Evolutionary conservation across 129 eudicot species (phyloP).

Genomic region (Arctium lappa): DNA sequence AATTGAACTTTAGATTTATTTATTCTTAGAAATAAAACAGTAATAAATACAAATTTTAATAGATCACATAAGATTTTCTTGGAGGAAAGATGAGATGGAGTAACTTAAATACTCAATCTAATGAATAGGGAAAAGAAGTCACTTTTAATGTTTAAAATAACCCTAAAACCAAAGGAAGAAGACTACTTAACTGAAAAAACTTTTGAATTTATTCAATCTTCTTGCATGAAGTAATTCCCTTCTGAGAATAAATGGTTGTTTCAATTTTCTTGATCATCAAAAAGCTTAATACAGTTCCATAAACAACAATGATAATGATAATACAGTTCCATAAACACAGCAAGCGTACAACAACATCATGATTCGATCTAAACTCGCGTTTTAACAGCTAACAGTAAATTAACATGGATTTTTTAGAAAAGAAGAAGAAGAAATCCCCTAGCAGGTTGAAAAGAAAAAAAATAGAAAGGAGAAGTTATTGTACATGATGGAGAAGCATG

Average conservation of each 20-base stretch:
- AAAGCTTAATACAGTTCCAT: neutral
- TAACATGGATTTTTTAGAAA: neutral
- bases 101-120: slow-evolving; percentile 5
- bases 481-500: slow-evolving; percentile 33
- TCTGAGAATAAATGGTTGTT: slow-evolving; percentile 4
- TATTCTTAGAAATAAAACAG: neutral
- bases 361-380: slow-evolving; percentile 9
- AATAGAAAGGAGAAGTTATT: slow-evolving; percentile 18
- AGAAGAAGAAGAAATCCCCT: neutral
- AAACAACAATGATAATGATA: neutral
- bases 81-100: neutral
- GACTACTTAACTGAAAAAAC: neutral
- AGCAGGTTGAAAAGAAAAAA: neutral
- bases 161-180: slow-evolving; percentile 13
- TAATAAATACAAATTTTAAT: slow-evolving; percentile 9
- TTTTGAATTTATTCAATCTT: neutral
- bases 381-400: slow-evolving; percentile 8
- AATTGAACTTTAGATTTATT: slow-evolving; percentile 4
- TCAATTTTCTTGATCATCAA: neutral
- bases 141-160: neutral
- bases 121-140: neutral
- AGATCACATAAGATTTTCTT: slow-evolving; percentile 10
- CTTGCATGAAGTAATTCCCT: slow-evolving; percentile 7
- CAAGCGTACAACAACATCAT: slow-evolving; percentile 22
- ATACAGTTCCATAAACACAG: slow-evolving; percentile 3